Conservation (phyloP, 176 grass and related monocot genomes). For the Juncus inflexus region DNA sequence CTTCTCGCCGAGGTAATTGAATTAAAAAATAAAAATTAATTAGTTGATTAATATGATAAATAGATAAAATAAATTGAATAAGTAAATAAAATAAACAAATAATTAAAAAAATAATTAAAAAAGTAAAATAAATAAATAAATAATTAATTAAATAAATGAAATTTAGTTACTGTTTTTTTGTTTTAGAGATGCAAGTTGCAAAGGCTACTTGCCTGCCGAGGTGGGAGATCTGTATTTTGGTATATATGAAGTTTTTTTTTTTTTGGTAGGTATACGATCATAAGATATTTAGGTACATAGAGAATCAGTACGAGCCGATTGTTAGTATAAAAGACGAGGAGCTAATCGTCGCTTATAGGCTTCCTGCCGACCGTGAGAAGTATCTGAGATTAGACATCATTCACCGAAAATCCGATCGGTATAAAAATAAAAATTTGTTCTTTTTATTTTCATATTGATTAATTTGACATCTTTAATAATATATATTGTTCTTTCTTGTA, state of each 20-base stretch:
- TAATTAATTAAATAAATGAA: no score
- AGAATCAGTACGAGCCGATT: constrained; percentile 46
- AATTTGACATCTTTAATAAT: neutral
- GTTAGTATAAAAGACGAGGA: constrained; percentile 78
- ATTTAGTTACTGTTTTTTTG: no score
- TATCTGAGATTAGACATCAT: constrained; percentile 69
- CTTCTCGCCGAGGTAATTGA: constrained; percentile 78
- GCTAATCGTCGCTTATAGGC: constrained; percentile 78
- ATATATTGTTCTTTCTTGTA: neutral
- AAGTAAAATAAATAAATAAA: no score
- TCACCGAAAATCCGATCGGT: constrained; percentile 67
- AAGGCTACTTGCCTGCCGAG: no score
- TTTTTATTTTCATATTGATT: neutral
- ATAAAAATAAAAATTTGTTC: constrained; percentile 7
- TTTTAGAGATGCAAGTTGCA: no score
- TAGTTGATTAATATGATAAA: neutral
- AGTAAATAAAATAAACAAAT: no score
- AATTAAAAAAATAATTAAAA: neutral
- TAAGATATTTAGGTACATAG: constrained; percentile 63
- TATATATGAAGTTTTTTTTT: neutral
- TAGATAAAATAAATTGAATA: neutral
- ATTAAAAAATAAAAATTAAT: no score
- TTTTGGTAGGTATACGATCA: constrained; percentile 64
- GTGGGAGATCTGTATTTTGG: no score
- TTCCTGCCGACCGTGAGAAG: constrained; percentile 64